phyloP scores from a whole-genome alignment of 176 grass and related monocot species.

The Bolboschoenus planiculmis region DNA sequence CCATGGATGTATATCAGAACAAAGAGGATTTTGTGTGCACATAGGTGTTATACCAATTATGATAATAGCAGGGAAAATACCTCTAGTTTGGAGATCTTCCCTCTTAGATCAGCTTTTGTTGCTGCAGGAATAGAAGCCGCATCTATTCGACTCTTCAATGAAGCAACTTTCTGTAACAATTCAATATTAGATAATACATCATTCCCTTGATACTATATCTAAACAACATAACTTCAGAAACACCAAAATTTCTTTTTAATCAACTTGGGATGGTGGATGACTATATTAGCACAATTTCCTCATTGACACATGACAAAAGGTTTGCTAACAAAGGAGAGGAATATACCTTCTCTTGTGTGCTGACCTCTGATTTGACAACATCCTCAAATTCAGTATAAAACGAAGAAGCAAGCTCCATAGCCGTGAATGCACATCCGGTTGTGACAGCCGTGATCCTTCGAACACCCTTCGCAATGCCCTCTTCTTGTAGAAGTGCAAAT shows the following conservation, averaged over 20 bases:
- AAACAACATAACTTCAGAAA: neutral
- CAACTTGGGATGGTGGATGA: neutral
- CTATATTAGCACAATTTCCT: neutral
- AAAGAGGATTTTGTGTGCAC: neutral
- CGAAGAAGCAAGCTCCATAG: constrained; percentile 55
- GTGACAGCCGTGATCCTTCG: constrained; percentile 90
- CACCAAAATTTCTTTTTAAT: neutral
- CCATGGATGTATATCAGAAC: neutral
- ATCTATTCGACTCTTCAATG: constrained; percentile 70
- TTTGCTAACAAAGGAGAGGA: neutral
- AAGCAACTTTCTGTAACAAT: constrained; percentile 71
- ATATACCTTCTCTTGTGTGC: constrained; percentile 61
- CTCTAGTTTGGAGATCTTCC: constrained; percentile 66
- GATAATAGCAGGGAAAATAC: constrained; percentile 24
- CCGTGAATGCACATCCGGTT: constrained; percentile 48
- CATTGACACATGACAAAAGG: neutral
- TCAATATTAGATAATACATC: constrained; percentile 21
- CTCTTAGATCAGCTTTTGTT: constrained; percentile 79
- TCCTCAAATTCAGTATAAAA: constrained; percentile 49
- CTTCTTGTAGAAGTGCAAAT: constrained; percentile 81
- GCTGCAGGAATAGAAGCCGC: constrained; percentile 71
- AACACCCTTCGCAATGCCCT: constrained; percentile 93
- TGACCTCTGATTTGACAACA: constrained; percentile 44
- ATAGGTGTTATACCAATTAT: neutral
- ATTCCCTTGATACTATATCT: neutral